Percentiles rank a stretch among this genome's conserved stretches.
Evolutionary conservation across 176 grass and related monocot species (phyloP).

Genomic region (Canna indica): DNA sequence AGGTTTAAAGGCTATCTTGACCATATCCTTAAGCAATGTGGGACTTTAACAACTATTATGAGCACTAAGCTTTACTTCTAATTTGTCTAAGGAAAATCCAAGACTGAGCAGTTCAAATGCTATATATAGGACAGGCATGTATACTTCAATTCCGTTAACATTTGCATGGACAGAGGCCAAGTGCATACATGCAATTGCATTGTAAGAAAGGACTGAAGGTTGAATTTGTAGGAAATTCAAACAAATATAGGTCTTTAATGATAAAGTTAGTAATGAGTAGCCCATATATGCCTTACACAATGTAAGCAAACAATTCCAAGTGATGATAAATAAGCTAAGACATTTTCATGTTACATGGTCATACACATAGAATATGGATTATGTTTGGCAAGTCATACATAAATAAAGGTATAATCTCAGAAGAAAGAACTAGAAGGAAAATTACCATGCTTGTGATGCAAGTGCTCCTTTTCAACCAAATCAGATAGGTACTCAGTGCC

Average conservation of each 20-base stretch:
- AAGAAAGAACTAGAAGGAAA: neutral
- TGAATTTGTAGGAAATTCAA: neutral
- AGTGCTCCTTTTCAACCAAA: slow-evolving; percentile 81
- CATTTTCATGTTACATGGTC: neutral
- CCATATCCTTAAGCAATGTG: too few relatives aligned
- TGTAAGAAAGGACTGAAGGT: too few relatives aligned
- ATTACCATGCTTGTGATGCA: slow-evolving; percentile 62
- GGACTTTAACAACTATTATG: too few relatives aligned
- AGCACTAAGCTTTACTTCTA: too few relatives aligned
- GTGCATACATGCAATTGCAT: too few relatives aligned
- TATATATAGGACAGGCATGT: too few relatives aligned
- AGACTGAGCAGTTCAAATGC: too few relatives aligned
- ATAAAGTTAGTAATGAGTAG: neutral
- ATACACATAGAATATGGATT: too few relatives aligned
- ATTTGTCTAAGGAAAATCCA: too few relatives aligned
- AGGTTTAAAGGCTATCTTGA: too few relatives aligned
- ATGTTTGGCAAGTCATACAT: neutral
- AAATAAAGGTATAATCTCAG: neutral
- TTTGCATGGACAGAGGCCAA: too few relatives aligned
- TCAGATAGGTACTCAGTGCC: slow-evolving; percentile 86
- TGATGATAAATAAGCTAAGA: neutral
- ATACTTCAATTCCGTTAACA: too few relatives aligned
- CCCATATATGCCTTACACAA: neutral
- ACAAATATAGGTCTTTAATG: neutral
- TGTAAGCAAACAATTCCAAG: neutral